These are phyloP conservation scores for Aspergillus sp. DNA, from an alignment of 2,329 filamentous ascomycete genomes.

Conservation along the genomic window DNA sequence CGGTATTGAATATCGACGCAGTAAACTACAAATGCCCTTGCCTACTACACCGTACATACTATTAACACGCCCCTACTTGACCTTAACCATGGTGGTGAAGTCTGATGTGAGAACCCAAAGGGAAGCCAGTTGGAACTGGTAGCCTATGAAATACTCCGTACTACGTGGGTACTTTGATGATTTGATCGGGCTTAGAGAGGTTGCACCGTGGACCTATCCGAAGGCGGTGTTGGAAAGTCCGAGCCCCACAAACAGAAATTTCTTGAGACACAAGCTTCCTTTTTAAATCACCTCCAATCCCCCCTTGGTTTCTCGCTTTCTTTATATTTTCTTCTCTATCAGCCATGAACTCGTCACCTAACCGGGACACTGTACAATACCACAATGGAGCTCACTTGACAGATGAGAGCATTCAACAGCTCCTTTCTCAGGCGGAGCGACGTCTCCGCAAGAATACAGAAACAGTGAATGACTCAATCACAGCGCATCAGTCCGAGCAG, in stretches of 20 bases:
- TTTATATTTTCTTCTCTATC: neutral
- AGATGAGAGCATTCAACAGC: constrained; percentile 62
- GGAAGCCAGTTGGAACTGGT: too few species aligned
- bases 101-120: too few species aligned
- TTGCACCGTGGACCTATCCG: too few species aligned
- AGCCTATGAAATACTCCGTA: too few species aligned
- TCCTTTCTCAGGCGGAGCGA: constrained; percentile 63
- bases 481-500: neutral
- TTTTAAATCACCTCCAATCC: neutral
- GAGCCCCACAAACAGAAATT: constrained; percentile 6
- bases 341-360: neutral
- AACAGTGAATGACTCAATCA: neutral
- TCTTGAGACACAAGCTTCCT: neutral
- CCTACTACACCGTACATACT: too few species aligned
- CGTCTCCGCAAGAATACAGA: constrained; percentile 46
- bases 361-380: neutral
- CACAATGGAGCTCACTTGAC: constrained; percentile 48
- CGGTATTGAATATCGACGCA: too few species aligned
- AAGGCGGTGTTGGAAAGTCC: neutral
- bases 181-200: too few species aligned
- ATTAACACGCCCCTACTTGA: too few species aligned
- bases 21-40: too few species aligned
- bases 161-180: too few species aligned
- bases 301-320: neutral
- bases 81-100: too few species aligned